These are phyloP conservation scores for Coemansia sp. DNA, from an alignment of 192 early-diverging fungal species.

Conservation along the genomic window DNA sequence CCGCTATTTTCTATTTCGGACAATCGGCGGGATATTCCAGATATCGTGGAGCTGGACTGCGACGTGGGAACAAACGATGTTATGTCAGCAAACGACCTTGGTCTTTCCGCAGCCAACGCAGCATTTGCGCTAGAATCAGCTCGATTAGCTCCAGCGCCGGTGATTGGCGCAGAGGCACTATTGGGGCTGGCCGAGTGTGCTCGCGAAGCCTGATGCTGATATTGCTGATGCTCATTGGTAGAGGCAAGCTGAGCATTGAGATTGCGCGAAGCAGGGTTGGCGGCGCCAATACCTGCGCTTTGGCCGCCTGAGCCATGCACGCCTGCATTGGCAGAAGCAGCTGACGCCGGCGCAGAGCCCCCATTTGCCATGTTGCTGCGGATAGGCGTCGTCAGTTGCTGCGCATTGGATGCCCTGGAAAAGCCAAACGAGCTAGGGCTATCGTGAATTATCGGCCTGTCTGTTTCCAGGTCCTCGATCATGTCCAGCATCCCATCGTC, in stretches of 20 bases:
- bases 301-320: not conserved
- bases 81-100: constrained; percentile 1
- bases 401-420: constrained; percentile 1
- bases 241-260: not conserved
- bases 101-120: constrained; percentile 1
- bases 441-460: constrained; percentile 40
- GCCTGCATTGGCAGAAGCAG: not conserved
- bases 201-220: constrained; percentile 8
- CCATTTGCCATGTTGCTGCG: constrained; percentile 4
- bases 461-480: constrained; percentile 34
- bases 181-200: not conserved
- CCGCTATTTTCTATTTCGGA: not conserved
- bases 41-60: not conserved
- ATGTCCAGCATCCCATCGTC: constrained; percentile 27
- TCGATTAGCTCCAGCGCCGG: not conserved
- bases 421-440: constrained; percentile 19
- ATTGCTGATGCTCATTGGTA: constrained; percentile 7
- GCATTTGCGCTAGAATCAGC: not conserved
- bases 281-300: not conserved
- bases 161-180: too few relatives aligned
- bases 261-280: constrained; percentile 6
- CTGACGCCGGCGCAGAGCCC: constrained; percentile 1
- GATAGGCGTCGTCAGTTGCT: constrained; percentile 9
- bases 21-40: not conserved
- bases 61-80: not conserved